These are phyloP conservation scores for Tulasnella calospora DNA, from an alignment of 768 basidiomycete species.

Conservation along the genomic window DNA sequence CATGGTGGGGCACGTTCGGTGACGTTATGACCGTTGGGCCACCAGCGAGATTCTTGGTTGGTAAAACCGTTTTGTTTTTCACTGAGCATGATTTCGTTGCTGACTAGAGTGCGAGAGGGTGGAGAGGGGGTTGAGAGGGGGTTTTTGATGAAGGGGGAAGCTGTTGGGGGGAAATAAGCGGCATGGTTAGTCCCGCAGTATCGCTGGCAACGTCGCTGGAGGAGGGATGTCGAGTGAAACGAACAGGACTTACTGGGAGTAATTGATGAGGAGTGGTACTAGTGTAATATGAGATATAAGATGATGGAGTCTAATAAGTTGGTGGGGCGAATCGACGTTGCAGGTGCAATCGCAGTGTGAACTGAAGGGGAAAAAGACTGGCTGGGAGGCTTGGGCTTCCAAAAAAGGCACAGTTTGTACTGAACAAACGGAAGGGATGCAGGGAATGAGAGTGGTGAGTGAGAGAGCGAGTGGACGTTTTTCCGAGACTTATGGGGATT, in stretches of 20 bases:
- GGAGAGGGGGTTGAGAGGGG: not conserved
- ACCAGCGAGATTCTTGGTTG: not conserved
- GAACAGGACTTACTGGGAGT: not conserved
- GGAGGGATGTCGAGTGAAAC: not conserved
- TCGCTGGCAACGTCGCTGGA: not conserved
- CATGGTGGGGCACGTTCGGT: not conserved
- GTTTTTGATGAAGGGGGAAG: not conserved
- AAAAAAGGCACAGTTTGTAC: not conserved
- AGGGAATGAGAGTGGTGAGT: not conserved
- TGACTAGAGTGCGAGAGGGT: too few relatives aligned
- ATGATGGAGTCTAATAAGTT: not conserved
- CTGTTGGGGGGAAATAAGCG: not conserved
- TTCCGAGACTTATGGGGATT: not conserved
- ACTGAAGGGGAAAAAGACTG: not conserved
- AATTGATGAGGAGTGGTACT: too few relatives aligned
- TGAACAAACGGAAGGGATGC: not conserved
- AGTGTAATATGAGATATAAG: not conserved
- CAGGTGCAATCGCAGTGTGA: not conserved
- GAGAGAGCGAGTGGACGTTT: not conserved
- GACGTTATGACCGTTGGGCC: constrained; percentile 10
- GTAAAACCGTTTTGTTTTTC: not conserved
- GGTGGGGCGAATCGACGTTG: not conserved
- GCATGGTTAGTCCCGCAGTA: not conserved
- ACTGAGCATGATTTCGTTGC: not conserved
- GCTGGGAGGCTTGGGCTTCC: not conserved